Conservation (phyloP, 2,329 filamentous ascomycete species). For the Bertia moriformis region DNA sequence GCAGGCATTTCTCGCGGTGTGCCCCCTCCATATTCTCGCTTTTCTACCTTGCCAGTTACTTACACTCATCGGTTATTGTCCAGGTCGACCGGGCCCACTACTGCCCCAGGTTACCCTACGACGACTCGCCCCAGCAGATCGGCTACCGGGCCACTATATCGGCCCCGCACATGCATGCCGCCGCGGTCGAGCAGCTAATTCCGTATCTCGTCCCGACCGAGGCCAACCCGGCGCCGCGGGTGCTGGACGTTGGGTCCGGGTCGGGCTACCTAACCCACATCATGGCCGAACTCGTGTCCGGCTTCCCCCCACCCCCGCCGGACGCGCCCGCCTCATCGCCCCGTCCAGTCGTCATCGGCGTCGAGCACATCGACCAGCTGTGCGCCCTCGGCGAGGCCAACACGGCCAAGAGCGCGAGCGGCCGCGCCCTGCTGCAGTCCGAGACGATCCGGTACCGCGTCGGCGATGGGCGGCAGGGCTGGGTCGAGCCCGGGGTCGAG, state of each 20-base stretch:
- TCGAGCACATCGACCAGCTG: slow-evolving; percentile 60
- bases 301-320: slow-evolving; percentile 5
- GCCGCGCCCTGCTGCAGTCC: slow-evolving; percentile 40
- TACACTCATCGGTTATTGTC: no score
- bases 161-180: slow-evolving; percentile 60
- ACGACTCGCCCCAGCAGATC: slow-evolving; percentile 56
- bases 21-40: slow-evolving; percentile 22
- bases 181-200: slow-evolving; percentile 47
- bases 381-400: slow-evolving; percentile 48
- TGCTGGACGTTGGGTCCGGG: slow-evolving; percentile 40
- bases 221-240: slow-evolving; percentile 20
- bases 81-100: slow-evolving; percentile 88
- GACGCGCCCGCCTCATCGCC: slow-evolving; percentile 7
- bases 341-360: slow-evolving; percentile 40
- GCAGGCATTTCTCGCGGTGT: slow-evolving; percentile 64
- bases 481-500: slow-evolving; percentile 33
- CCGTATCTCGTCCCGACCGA: slow-evolving; percentile 37
- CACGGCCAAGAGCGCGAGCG: slow-evolving; percentile 46
- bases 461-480: slow-evolving; percentile 61
- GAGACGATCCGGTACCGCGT: slow-evolving; percentile 59
- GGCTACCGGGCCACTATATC: slow-evolving; percentile 58
- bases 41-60: slow-evolving; percentile 1
- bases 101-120: slow-evolving; percentile 56
- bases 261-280: slow-evolving; percentile 56
- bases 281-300: slow-evolving; percentile 46